Evolutionary conservation across 257 asterid species (phyloP), one percentile per base, ranked within the genome.

Genomic region (Nicotiana sylvestris): DNA sequence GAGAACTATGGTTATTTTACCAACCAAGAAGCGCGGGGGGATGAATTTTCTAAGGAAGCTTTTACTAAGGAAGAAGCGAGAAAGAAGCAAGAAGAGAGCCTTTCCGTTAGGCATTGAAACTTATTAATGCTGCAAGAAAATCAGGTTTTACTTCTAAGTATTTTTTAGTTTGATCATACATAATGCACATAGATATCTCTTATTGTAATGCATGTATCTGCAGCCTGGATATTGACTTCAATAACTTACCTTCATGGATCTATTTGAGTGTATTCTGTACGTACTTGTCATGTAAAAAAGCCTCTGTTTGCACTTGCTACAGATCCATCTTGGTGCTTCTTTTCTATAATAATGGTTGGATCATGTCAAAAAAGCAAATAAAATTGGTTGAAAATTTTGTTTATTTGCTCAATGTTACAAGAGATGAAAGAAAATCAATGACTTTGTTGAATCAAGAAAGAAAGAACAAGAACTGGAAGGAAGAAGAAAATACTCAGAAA

Each of bases 1-100:
- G 0, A 88, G 96, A 66, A 86, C 98, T 18, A 76, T 96, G 87
- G 93, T 87, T 65, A 81, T 90, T 39, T 76, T 89, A 11, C 94
- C 93, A 3, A 55, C 81, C 69, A 91, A 90, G 84, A 92, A 88
- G 78, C 87, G 90, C 82, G 95, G 91, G 87, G 91, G 93, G 43
- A 10, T 89, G 13, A 85, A 92, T 60, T 87, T 93, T 85, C 90
- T 92, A 81, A 90, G 89, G 77, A 96, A 91, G 88, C 82, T 95
- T 5, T 88, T 96, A 74, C 85, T 96, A n/a, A 85, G 92, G 81
- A 93, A 85, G 93, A 92, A 86, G 86, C 89, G 85, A 60, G 77
- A 86, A 69, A 83, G 91, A 84, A 67, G 82, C 82, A 89, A 86
- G 85, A 93, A 76, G 61, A 58, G 87, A 46, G 83, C 87, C 57